These are phyloP conservation scores for Ustilago curta DNA, from an alignment of 1,284 basidiomycete species.

Conservation along the genomic window DNA sequence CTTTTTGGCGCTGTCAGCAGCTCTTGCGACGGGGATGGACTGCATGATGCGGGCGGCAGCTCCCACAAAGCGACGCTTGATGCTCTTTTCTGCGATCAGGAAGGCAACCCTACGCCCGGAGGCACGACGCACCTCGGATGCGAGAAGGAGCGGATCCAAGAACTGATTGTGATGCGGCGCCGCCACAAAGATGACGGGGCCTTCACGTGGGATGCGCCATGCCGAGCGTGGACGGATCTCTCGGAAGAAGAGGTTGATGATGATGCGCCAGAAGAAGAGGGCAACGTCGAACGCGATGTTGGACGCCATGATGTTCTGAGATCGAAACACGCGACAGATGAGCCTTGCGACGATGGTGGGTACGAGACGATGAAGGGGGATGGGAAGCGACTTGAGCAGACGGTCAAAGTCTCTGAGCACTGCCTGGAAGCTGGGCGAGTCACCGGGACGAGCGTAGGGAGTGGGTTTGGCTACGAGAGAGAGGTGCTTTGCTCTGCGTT, in stretches of 20 bases:
- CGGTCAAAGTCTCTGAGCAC: constrained; percentile 58
- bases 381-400: constrained; percentile 56
- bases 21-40: constrained; percentile 82
- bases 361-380: constrained; percentile 60
- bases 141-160: constrained; percentile 90
- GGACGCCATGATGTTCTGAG: constrained; percentile 62
- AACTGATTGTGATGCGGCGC: constrained; percentile 99
- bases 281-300: constrained; percentile 70
- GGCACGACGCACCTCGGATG: constrained; percentile 85
- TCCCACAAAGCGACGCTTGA: constrained; percentile 84
- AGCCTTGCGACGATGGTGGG: constrained; percentile 54
- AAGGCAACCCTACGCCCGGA: constrained; percentile 86
- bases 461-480: constrained; percentile 28
- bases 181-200: constrained; percentile 94
- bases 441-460: constrained; percentile 42
- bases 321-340: constrained; percentile 55
- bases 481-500: constrained; percentile 46
- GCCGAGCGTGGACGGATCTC: constrained; percentile 94
- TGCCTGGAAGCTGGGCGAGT: constrained; percentile 39
- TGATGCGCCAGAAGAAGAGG: constrained; percentile 75
- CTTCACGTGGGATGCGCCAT: constrained; percentile 89
- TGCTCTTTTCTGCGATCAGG: constrained; percentile 91
- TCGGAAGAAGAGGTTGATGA: constrained; percentile 96
- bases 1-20: constrained; percentile 85
- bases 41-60: constrained; percentile 87